Percentiles rank a stretch among this genome's conserved stretches.
phyloP scores from a whole-genome alignment of 192 early-diverging fungal genomes.

The Phlyctochytrium planicorne region DNA sequence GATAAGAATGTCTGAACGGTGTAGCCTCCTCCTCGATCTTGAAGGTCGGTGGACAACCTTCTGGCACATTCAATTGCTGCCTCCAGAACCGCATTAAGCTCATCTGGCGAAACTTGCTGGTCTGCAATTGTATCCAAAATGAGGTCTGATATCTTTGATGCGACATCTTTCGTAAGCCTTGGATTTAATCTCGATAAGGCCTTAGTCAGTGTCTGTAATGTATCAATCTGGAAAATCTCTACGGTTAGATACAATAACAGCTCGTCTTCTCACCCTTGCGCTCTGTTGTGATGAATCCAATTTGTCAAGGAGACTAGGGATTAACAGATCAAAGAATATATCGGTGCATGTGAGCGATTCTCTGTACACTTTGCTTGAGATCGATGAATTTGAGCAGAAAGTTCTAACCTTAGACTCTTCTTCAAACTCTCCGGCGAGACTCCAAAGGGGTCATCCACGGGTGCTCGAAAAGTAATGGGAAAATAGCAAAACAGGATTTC shows the following conservation, averaged over 20 bases:
- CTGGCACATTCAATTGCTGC: too few relatives aligned
- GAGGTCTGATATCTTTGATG: too few relatives aligned
- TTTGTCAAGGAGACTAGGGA: conserved; percentile 91
- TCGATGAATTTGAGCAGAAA: not conserved
- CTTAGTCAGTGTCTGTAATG: not conserved
- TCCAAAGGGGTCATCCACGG: conserved; percentile 91
- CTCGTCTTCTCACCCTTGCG: too few relatives aligned
- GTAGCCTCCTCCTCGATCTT: too few relatives aligned
- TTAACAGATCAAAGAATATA: conserved; percentile 51
- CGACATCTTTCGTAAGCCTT: too few relatives aligned
- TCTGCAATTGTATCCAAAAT: too few relatives aligned
- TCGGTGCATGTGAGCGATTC: conserved; percentile 68
- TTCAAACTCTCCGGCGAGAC: conserved; percentile 94
- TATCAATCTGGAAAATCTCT: not conserved
- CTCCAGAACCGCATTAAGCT: too few relatives aligned
- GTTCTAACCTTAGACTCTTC: conserved; percentile 56
- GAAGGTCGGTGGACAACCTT: too few relatives aligned
- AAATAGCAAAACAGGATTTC: conserved; percentile 99
- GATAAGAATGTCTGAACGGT: too few relatives aligned
- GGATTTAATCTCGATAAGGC: too few relatives aligned
- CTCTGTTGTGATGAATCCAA: conserved; percentile 77
- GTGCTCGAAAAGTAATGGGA: conserved; percentile 97
- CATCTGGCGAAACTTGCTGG: too few relatives aligned
- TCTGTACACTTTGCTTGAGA: not conserved
- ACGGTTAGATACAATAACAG: conserved; percentile 10